Evolutionary conservation across 371 early-diverging fungal genomes (phyloP).

Genomic region (Mycotypha africana): DNA sequence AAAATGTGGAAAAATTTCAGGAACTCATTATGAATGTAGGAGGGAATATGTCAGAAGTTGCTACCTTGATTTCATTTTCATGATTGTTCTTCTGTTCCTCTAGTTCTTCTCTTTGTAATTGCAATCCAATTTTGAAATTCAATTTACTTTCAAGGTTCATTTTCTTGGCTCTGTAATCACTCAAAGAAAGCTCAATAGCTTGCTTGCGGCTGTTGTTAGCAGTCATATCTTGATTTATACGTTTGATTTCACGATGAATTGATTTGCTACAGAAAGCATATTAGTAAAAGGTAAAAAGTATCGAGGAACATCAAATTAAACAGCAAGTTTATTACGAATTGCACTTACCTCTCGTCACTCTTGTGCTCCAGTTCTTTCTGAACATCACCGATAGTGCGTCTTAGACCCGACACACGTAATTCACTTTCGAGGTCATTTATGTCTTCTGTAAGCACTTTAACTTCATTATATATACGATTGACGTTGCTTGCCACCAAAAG

Average conservation of each 20-base stretch:
- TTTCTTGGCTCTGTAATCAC: slow-evolving; percentile 38
- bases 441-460: slow-evolving; percentile 26
- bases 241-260: slow-evolving; percentile 46
- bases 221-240: slow-evolving; percentile 42
- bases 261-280: slow-evolving; percentile 4
- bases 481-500: slow-evolving; percentile 34
- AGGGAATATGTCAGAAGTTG: background rate
- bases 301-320: too few species aligned
- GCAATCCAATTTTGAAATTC: slow-evolving; percentile 7
- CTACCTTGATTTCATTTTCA: slow-evolving; percentile 3
- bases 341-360: slow-evolving; percentile 42
- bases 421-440: slow-evolving; percentile 52
- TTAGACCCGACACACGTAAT: slow-evolving; percentile 53
- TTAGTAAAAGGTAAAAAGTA: too few species aligned
- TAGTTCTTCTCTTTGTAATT: slow-evolving; percentile 14
- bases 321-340: background rate
- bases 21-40: too few species aligned
- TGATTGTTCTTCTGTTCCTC: slow-evolving; percentile 17
- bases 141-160: slow-evolving; percentile 22
- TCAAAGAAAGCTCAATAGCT: slow-evolving; percentile 40
- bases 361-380: slow-evolving; percentile 56
- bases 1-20: too few species aligned
- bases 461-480: slow-evolving; percentile 30
- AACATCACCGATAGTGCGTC: slow-evolving; percentile 61
- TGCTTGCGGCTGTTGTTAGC: slow-evolving; percentile 37